Percentiles rank a stretch among this genome's conserved stretches.
Evolutionary conservation across 108 stramenopile genomes (phyloP).

Genomic region (Schizochytrium sp.): DNA sequence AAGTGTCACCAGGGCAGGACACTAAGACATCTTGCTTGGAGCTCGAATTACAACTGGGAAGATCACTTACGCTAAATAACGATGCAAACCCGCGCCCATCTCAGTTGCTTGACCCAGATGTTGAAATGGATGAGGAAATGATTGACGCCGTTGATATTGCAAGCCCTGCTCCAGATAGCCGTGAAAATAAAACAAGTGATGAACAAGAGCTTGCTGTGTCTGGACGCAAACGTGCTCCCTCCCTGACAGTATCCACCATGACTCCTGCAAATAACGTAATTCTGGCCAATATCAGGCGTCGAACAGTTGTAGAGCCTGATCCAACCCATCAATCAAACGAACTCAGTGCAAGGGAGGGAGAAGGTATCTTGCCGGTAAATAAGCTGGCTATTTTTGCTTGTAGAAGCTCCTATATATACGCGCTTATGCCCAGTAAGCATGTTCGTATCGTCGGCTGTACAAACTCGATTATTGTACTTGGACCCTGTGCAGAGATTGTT

Average conservation of each 20-base stretch:
- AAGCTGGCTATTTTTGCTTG: constrained; percentile 42
- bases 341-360: neutral
- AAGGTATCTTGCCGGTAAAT: neutral
- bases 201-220: neutral
- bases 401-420: constrained; percentile 19
- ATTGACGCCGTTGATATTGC: neutral
- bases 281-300: neutral
- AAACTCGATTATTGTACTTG: constrained; percentile 26
- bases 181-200: neutral
- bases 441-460: constrained; percentile 29
- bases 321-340: neutral
- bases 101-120: neutral
- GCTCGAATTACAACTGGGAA: constrained; percentile 25
- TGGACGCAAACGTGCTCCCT: neutral
- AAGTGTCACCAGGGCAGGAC: neutral
- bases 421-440: neutral
- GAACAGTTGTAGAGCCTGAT: neutral
- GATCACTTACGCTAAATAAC: neutral
- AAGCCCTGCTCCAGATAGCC: neutral
- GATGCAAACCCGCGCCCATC: neutral
- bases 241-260: neutral
- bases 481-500: constrained; percentile 25
- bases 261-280: neutral
- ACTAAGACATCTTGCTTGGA: neutral
- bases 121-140: neutral